Evolutionary conservation across 2,329 filamentous ascomycete species (phyloP), one percentile per base, ranked within the genome.

Genomic region (Zymoseptoria ardabiliae): DNA sequence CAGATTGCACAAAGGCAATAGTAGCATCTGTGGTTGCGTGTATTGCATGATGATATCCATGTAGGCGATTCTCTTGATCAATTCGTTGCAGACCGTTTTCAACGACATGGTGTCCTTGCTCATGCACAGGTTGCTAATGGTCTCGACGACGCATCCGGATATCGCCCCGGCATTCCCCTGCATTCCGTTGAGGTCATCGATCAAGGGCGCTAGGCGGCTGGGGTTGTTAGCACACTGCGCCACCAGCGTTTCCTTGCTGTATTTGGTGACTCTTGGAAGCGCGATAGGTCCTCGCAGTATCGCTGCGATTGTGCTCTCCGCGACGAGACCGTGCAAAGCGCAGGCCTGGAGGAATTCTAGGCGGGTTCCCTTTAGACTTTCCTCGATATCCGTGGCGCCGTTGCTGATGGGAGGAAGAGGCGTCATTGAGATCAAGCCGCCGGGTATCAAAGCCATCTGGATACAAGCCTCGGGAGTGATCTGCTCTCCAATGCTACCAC

Each of bases 91-190:
- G 1, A 93, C 74, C 1, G 82, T 80, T 71, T 91, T 91, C 53
- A 95, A 74, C n/a, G 87, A 83, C 82, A 90, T 90, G 0, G 90
- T 93, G 66, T 91, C 89, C 66, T 88, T 89, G 53, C 82, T 86
- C 19, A 79, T 78, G 68, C 88, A 92, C 17, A 91, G 79, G 63
- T 67, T 85, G 83, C 21, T 82, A 79, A 68, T 60, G 1, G 78
- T 74, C 59, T 79, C 76, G 23, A 76, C 74, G 9, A 81, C 64
- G 25, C 91, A 92, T 61, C 87, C 85, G 55, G 88, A 89, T 19
- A 95, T 90, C 2, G 91, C 90, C 2, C 90, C 91, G 2, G 90
- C 90, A 72, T 97, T 97, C 1, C 93, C 93, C 68, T 96, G 90
- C 82, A 94, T 91, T 55, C 87, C 88, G 58, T 96, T 91, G 22